Evolutionary conservation across 2,329 filamentous ascomycete species (phyloP).

Genomic region (Aspergillus sojae): DNA sequence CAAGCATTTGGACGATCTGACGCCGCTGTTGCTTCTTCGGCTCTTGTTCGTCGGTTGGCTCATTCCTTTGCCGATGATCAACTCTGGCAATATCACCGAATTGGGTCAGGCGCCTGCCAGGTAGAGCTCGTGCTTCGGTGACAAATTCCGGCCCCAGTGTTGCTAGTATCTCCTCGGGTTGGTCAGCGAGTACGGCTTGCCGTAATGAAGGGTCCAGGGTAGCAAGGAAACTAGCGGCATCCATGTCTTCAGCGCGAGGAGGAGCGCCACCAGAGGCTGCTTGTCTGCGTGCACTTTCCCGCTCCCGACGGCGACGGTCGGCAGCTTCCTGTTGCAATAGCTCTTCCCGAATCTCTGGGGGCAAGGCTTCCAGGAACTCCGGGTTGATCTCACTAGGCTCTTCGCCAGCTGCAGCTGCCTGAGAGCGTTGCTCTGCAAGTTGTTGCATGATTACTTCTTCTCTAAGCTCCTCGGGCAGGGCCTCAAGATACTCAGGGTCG

Average conservation of each 20-base stretch:
- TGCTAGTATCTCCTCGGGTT: constrained; percentile 84
- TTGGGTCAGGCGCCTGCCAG: constrained; percentile 59
- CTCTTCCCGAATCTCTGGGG: constrained; percentile 85
- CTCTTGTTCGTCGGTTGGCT: constrained; percentile 48
- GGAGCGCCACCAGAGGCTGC: constrained; percentile 51
- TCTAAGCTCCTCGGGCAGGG: constrained; percentile 93
- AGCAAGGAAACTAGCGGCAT: constrained; percentile 86
- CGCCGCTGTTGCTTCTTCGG: constrained; percentile 70
- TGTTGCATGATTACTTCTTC: constrained; percentile 96
- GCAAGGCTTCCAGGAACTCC: constrained; percentile 91
- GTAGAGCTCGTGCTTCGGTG: constrained; percentile 77
- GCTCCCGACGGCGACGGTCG: constrained; percentile 84
- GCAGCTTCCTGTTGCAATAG: constrained; percentile 87
- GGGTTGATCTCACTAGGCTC: constrained; percentile 72
- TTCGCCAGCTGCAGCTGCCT: constrained; percentile 71
- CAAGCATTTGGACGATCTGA: constrained; percentile 91
- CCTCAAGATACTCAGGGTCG: constrained; percentile 90
- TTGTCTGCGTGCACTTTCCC: constrained; percentile 76
- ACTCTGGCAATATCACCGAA: constrained; percentile 48
- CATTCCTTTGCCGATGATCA: constrained; percentile 40
- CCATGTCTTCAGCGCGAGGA: constrained; percentile 76
- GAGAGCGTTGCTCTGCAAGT: constrained; percentile 77
- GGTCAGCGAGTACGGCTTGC: constrained; percentile 85
- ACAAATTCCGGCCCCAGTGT: constrained; percentile 83
- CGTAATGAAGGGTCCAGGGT: constrained; percentile 84